Evolutionary conservation across 331 rosid genomes (phyloP).

Genomic region (Quercus lobata): DNA sequence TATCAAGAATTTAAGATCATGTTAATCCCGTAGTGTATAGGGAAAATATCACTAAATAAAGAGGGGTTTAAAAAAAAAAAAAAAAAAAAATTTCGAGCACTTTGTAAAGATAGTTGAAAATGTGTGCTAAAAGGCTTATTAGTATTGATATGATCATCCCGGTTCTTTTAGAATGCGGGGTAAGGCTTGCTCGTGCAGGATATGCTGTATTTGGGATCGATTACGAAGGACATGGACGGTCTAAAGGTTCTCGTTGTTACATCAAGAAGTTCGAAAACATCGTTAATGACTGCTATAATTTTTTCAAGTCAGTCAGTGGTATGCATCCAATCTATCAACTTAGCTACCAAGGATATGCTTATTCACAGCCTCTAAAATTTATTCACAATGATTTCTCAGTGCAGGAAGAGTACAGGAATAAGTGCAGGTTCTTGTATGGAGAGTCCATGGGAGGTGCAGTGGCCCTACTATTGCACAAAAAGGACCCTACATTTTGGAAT

Average conservation of each 20-base stretch:
- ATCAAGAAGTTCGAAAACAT: slow-evolving; percentile 65
- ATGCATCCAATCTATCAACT: not conserved
- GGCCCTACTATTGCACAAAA: slow-evolving; percentile 51
- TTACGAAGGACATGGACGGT: slow-evolving; percentile 84
- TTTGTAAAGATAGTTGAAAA: not conserved
- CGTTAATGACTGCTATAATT: slow-evolving; percentile 50
- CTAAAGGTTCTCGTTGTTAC: slow-evolving; percentile 75
- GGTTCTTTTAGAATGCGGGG: slow-evolving; percentile 47
- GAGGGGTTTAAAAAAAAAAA: no score
- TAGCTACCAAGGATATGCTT: not conserved
- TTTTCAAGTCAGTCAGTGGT: slow-evolving; percentile 68
- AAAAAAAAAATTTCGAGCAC: no score
- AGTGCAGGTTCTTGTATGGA: slow-evolving; percentile 62
- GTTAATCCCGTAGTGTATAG: no score
- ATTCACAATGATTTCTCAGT: slow-evolving; percentile 26
- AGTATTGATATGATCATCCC: not conserved
- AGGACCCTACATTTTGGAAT: slow-evolving; percentile 57
- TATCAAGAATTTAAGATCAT: no score
- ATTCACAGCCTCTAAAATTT: not conserved
- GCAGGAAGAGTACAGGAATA: slow-evolving; percentile 36
- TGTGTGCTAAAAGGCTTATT: not conserved
- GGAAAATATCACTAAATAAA: no score
- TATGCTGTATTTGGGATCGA: slow-evolving; percentile 82
- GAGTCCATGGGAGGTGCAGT: slow-evolving; percentile 91
- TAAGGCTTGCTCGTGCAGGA: slow-evolving; percentile 53